Base-by-base conservation (phyloP, 2,329 filamentous ascomycete genomes). In the Penicillium sp. region DNA sequence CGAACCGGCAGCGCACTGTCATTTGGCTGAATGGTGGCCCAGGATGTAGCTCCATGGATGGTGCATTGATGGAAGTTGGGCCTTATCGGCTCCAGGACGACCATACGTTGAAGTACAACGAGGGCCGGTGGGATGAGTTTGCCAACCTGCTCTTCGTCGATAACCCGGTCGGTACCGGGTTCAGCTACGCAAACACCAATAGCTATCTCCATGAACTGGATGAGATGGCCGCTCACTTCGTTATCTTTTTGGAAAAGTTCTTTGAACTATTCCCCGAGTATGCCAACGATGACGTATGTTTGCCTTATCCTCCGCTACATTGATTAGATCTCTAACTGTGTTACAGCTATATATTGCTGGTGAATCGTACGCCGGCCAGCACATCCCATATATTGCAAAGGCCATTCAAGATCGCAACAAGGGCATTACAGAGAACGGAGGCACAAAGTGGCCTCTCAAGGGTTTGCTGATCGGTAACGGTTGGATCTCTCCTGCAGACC, bases 111-210 rank as follows among this genome's bases (percentile, higher is more conserved):
- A 76, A 75, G 51, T 83, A 88, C 67, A 96, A 96, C 68, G 85
- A 94, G 48, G 93, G 93, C n/a, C 90, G 89, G 1, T 98, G 94
- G 94, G 86, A 95, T 69, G 91, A 98, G 73, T 98, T 97, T 64
- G 88, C 93, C 57, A 98, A 98, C 63, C 71, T 98, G 45, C 80
- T 98, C 52, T 98, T 98, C 65, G 88, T 98, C 53, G 93, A 98
- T 65, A 94, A 97, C 65, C 93, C 93, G 0, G 90, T 97, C 32
- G 94, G 93, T 12, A 96, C 91, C 1, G 93, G 93, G 3, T 98
- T 87, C 74, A 98, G 93, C 71, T 97, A 93, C 65, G 90, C 90
- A 64, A 85, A 95, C 64, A 93, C 88, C 13, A 80, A 98, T 68
- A 87, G 82, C 62, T 97, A 87, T 64, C 68, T 96, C 17, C 82